Base-by-base conservation (phyloP, 1,139 yeast species). In the Lizanozyma gosingica region DNA sequence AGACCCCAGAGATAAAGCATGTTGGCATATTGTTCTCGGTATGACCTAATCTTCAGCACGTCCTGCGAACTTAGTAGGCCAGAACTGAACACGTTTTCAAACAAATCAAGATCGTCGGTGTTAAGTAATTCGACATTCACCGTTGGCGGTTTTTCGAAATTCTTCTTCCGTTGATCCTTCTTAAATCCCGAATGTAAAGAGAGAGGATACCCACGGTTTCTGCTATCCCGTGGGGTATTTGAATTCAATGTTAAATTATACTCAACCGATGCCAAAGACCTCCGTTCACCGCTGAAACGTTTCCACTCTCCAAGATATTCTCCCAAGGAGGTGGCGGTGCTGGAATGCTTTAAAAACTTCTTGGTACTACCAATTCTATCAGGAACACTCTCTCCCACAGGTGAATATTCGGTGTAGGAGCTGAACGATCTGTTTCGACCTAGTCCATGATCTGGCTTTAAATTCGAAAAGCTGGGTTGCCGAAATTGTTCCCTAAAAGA, bases 1-100 rank as follows among this genome's bases (percentile, higher is more conserved):
- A 88, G 66, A 0, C 92, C 94, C 97, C 97, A 90, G 35, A 73
- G 60, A 51, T 76, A 86, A 17, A 90, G 63, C 57, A 88, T 71
- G n/a, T 82, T 76, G 0, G 97, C 92, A 57, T 90, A 90, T 45
- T 80, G 83, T 29, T 73, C 71, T 35, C 96, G 63, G 56, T 83
- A 85, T 14, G 57, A 51, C 40, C 64, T 61, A 44, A 76, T 67
- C 44, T 71, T 71, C 1, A 56, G 60, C 18, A 65, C 67, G 40
- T 74, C 73, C 18, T 70, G 66, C 3, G 74, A 59, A 39, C 71
- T 72, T 37, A 83, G 59, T 36, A 80, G 58, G 1, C 74, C 59
- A 36, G 63, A 57, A 2, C 72, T 62, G 39, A 71, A 69, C 0
- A 63, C 60, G 42, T 72, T 72, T 38, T 77, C 77, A 44, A 63